phyloP scores from a whole-genome alignment of 2,329 filamentous ascomycete species.

The Penicillium fuscoglaucum region DNA sequence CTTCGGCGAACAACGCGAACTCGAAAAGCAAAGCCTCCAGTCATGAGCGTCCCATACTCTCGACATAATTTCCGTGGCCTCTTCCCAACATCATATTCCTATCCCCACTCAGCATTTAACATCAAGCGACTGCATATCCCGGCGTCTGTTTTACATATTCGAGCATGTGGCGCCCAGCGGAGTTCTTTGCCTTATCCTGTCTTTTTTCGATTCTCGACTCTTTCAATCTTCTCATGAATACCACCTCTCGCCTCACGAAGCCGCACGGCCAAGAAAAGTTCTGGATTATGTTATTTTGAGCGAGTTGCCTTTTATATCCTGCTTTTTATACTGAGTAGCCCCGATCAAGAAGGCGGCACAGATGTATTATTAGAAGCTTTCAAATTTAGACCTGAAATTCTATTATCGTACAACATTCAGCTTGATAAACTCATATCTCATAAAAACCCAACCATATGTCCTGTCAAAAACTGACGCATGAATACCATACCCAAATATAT shows the following conservation, averaged over 20 bases:
- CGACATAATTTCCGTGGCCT: neutral
- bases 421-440: slow-evolving; percentile 4
- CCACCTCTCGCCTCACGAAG: slow-evolving; percentile 9
- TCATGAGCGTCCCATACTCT: slow-evolving; percentile 16
- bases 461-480: neutral
- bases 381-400: slow-evolving; percentile 10
- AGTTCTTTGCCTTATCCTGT: slow-evolving; percentile 19
- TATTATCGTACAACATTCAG: slow-evolving; percentile 15
- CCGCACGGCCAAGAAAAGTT: slow-evolving; percentile 17
- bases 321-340: neutral
- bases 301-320: neutral
- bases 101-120: slow-evolving; percentile 13
- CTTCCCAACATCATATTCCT: neutral
- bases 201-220: slow-evolving; percentile 4
- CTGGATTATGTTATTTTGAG: slow-evolving; percentile 11
- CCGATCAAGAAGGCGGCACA: slow-evolving; percentile 5
- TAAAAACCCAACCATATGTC: slow-evolving; percentile 1
- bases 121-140: slow-evolving; percentile 36
- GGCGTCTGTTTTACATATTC: slow-evolving; percentile 28
- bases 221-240: slow-evolving; percentile 12
- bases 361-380: slow-evolving; percentile 17
- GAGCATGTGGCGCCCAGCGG: slow-evolving; percentile 28
- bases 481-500: slow-evolving; percentile 3
- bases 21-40: slow-evolving; percentile 49
- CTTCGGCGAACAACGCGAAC: slow-evolving; percentile 83